phyloP scores from a whole-genome alignment of 768 basidiomycete species.

The Cantharellus anzutake region DNA sequence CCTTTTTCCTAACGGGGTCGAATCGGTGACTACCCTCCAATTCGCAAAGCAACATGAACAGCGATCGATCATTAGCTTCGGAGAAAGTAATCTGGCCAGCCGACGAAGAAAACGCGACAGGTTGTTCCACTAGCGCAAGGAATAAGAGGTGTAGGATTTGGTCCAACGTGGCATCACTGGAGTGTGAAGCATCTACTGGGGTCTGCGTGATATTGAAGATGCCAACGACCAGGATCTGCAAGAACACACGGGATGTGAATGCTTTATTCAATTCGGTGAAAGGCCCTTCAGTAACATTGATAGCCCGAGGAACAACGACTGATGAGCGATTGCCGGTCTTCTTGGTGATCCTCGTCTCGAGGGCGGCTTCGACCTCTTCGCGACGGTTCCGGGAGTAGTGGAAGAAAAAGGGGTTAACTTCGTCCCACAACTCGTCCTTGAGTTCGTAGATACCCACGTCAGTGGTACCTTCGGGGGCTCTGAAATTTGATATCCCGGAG shows the following conservation, averaged over 20 bases:
- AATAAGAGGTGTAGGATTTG: slow-evolving; percentile 73
- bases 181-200: slow-evolving; percentile 12
- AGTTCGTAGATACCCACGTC: slow-evolving; percentile 83
- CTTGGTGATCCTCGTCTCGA: slow-evolving; percentile 50
- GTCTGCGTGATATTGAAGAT: slow-evolving; percentile 31
- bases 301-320: slow-evolving; percentile 55
- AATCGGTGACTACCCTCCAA: slow-evolving; percentile 59
- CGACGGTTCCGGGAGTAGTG: slow-evolving; percentile 89
- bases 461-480: slow-evolving; percentile 52
- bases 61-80: slow-evolving; percentile 27
- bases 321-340: slow-evolving; percentile 39
- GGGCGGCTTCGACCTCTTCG: slow-evolving; percentile 69
- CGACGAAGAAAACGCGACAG: slow-evolving; percentile 38
- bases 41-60: slow-evolving; percentile 53
- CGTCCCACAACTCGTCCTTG: slow-evolving; percentile 59
- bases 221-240: slow-evolving; percentile 71
- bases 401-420: slow-evolving; percentile 90
- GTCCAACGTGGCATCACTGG: slow-evolving; percentile 79
- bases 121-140: slow-evolving; percentile 61
- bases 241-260: slow-evolving; percentile 49
- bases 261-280: slow-evolving; percentile 44
- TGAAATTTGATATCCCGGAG: slow-evolving; percentile 61
- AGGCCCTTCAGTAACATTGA: slow-evolving; percentile 45
- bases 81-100: slow-evolving; percentile 37
- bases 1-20: slow-evolving; percentile 48